Evolutionary conservation across 176 grass and related monocot genomes (phyloP).

Genomic region (Poa annua): DNA sequence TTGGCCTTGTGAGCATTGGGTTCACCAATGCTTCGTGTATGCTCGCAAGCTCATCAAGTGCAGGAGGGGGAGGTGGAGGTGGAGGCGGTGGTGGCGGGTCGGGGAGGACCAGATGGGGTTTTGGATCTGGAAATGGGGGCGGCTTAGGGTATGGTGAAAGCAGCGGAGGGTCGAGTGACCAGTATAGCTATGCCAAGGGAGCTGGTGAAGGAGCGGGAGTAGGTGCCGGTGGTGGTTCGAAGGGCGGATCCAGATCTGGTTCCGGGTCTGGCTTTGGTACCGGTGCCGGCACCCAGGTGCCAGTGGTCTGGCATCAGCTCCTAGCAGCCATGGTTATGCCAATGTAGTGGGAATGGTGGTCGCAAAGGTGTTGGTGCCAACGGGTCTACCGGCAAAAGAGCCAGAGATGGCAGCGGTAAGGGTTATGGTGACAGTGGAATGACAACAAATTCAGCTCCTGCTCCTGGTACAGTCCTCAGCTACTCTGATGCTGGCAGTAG

Average conservation of each 20-base stretch:
- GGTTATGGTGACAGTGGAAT: conserved; percentile 45
- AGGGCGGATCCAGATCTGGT: conserved; percentile 37
- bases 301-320: not conserved
- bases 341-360: conserved; percentile 25
- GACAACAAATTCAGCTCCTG: not conserved
- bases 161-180: not conserved
- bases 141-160: not conserved
- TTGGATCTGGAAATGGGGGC: not conserved
- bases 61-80: conserved; percentile 22
- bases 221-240: conserved; percentile 41
- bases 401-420: conserved; percentile 21
- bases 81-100: conserved; percentile 18
- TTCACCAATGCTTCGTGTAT: conserved; percentile 44
- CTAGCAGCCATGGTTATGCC: conserved; percentile 9
- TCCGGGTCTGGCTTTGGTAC: conserved; percentile 29
- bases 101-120: not conserved
- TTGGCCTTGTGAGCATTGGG: conserved; percentile 43
- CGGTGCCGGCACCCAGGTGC: not conserved
- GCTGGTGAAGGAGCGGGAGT: conserved; percentile 23
- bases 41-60: not conserved
- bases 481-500: not conserved
- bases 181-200: not conserved
- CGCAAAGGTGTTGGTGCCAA: conserved; percentile 33
- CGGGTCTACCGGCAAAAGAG: conserved; percentile 13
- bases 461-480: not conserved